phyloP scores from a whole-genome alignment of 164 flowering plant species.

The Litsea cubeba region DNA sequence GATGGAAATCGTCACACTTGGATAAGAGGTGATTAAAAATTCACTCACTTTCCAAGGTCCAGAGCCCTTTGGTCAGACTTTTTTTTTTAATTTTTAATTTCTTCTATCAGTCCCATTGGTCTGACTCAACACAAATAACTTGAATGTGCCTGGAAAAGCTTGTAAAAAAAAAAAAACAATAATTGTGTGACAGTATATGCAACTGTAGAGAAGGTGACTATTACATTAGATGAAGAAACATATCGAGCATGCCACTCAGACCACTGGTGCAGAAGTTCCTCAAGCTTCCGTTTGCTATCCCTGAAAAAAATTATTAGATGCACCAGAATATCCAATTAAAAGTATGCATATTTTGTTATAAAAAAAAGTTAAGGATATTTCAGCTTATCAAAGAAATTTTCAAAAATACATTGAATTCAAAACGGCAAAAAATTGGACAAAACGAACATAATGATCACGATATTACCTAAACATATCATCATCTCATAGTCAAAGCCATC shows the following conservation, averaged over 20 bases:
- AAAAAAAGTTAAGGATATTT: neutral
- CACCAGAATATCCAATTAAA: neutral
- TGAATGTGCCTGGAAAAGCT: neutral
- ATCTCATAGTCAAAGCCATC: too few relatives aligned
- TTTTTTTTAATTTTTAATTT: too few relatives aligned
- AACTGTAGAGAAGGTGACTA: slow-evolving; percentile 3
- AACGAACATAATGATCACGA: too few relatives aligned
- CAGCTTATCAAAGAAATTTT: neutral
- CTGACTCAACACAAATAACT: too few relatives aligned
- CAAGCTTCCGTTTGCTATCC: slow-evolving; percentile 73
- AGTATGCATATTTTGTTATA: neutral
- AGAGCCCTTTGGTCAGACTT: too few relatives aligned
- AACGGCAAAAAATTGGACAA: neutral
- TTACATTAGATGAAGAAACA: slow-evolving; percentile 43
- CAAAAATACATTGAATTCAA: too few relatives aligned
- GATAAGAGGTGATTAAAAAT: too few relatives aligned
- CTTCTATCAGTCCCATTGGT: too few relatives aligned
- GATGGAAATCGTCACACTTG: too few relatives aligned
- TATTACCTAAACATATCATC: too few relatives aligned
- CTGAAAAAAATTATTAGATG: slow-evolving; percentile 27
- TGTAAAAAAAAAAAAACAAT: neutral
- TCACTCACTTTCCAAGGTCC: too few relatives aligned
- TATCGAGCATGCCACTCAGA: slow-evolving; percentile 78
- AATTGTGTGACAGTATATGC: neutral
- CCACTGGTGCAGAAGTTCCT: slow-evolving; percentile 78